Evolutionary conservation across 345 rosid genomes (phyloP), one percentile per base, ranked within the genome.

Genomic region (Theobroma cacao): DNA sequence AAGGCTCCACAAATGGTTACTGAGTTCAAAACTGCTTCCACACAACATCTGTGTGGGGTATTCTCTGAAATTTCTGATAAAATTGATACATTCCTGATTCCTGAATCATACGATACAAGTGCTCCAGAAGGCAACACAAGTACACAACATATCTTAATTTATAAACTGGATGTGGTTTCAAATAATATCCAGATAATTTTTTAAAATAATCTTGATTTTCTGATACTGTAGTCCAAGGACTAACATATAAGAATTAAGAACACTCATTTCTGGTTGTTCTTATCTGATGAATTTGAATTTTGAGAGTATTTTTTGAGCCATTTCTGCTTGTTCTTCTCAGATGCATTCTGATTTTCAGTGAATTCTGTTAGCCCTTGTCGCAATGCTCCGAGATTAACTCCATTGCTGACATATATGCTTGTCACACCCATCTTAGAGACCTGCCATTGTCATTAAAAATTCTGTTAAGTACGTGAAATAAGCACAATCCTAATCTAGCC

Each of bases 341-440:
- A 48, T 9, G 67, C 55, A 59, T 53, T 83, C 30, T 52, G 78
- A 47, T 91, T 95, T 72, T 89, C 86, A 26, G 93, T 36, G 74
- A 93, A 92, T 74, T 86, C 85, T 38, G 84, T 82, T 22, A 95
- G 90, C 76, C 98, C 98, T 72, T 91, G 88, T 75, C 94, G 86
- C 64, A 95, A 75, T 62, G 92, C 93, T 69, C 93, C 97, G 41
- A 95, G 94, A 34, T 85, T 90, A 43, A 93, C 90, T 22, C 97
- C 99, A 45, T 93, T 74, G 3, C 80, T 85, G 0, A 92, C 95
- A 81, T 84, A 72, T 70, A 89, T 84, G 85, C 95, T 87, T 9
- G 97, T 88, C 1, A 87, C 96, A 75, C 98, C 98, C 97, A 91
- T 88, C 79, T 89, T 90, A 0, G 93, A 92, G 70, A 90, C 89